These are phyloP conservation scores for Corymbia calophylla DNA, from an alignment of 441 rosid genomes.

Conservation along the genomic window DNA sequence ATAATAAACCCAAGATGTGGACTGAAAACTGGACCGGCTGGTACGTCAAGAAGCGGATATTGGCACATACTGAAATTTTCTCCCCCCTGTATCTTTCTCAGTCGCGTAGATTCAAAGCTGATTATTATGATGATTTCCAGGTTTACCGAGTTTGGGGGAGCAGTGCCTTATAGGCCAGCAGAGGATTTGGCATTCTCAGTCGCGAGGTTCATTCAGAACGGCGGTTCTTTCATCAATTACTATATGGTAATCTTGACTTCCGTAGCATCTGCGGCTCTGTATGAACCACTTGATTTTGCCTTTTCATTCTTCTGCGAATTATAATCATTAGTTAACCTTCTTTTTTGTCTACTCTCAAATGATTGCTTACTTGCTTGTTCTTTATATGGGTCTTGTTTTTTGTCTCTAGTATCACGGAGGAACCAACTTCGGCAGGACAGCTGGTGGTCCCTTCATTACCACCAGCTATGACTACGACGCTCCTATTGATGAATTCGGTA, in stretches of 20 bases:
- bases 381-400: background rate
- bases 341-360: background rate
- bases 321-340: background rate
- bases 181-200: slow-evolving; percentile 4
- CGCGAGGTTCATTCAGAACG: slow-evolving; percentile 1
- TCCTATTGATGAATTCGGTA: slow-evolving; percentile 10
- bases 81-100: background rate
- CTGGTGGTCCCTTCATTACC: slow-evolving; percentile 9
- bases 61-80: background rate
- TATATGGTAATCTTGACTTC: slow-evolving; percentile 1
- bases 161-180: slow-evolving; percentile 5
- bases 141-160: slow-evolving; percentile 10
- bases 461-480: slow-evolving; percentile 12
- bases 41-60: background rate
- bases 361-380: background rate
- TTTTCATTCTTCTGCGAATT: background rate
- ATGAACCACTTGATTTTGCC: background rate
- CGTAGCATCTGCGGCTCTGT: background rate
- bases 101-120: background rate
- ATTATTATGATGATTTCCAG: background rate
- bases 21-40: slow-evolving; percentile 2
- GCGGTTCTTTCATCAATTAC: slow-evolving; percentile 1
- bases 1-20: background rate
- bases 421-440: slow-evolving; percentile 9
- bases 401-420: slow-evolving; percentile 7